Evolutionary conservation across 805 yeast genomes (phyloP), one percentile per base, ranked within the genome.

Genomic region (Millerozyma acaciae): DNA sequence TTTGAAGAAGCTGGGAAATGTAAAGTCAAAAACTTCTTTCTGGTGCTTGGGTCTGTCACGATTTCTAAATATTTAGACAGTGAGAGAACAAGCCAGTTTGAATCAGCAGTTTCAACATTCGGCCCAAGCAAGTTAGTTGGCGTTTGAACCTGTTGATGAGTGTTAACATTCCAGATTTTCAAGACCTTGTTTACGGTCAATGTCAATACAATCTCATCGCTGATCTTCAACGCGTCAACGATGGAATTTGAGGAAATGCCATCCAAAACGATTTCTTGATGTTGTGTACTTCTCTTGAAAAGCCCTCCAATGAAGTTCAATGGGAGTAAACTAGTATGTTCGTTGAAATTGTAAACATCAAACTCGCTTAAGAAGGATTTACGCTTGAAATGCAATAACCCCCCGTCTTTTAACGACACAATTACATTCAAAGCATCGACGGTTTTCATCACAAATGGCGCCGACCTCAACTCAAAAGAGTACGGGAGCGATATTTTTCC

Each of bases 401-500:
- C 86, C 16, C 97, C 96, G 57, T 89, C 95, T 27, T 70, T 68
- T 30, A 88, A 62, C 4, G 86, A 67, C 0, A 82, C 76, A 3
- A 87, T 51, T 6, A 78, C 50, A 28, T 70, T 66, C 3, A 50
- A 46, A 0, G 59, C 40, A 20, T 74, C 68, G 10, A 78, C 55
- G 1, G 80, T 53, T 31, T 67, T 61, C 39, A 60, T 34, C 15
- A 42, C 44, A 33, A 47, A 56, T 6, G 63, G 63, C 1, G 48
- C 35, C 3, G 63, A 59, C 27, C 67, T 50, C 35, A 66, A 51
- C 37, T 66, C 73, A 44, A 66, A 66, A n/a, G 71, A 62, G 53
- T 80, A 84, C 1, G 93, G 89, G 22, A 74, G 73, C 6, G 84
- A 73, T 34, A 80, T 75, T 38, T 68, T 68, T 34, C 85, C 76